Base-by-base conservation (phyloP, 1,284 basidiomycete species). In the Tremellales sp. region DNA sequence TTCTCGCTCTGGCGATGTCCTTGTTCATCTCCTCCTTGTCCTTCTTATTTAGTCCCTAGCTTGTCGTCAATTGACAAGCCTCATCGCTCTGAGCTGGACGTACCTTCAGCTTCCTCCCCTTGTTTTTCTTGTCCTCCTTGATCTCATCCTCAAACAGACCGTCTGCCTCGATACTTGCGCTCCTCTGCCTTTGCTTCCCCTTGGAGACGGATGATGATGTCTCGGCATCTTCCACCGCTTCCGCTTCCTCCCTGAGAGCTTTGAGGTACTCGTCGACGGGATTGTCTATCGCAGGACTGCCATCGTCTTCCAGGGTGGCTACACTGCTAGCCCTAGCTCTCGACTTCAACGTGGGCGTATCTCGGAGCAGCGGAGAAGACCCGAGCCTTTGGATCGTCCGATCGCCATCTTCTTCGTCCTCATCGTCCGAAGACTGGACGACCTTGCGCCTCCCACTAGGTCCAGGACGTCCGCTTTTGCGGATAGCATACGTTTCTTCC, bases 1-100 rank as follows among this genome's bases (percentile, higher is more conserved):
- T 45, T 5, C 54, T 31, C 1, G 57, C 60, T 13, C 57, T 43
- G 3, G 59, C 60, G 21, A 66, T 53, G 29, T 67, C 67, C 14
- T 53, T 56, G 6, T 54, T 45, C 51, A 63, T 56, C 14, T 45
- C 27, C 32, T 54, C 43, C 14, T 27, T 35, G 12, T 70, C 65
- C n/a, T 47, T 48, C 48, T 63, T 62, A 43, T 53, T 65, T 7
- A 63, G 48, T 10, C 57, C 51, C 63, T 66, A 25, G 1, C 2
- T 35, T 29, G 21, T 43, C 19, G 40, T 12, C 32, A 19, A 21
- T 13, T 14, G 13, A n/a, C 5, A 13, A 12, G 10, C 12, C 4
- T 12, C 13, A n/a, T 32, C 5, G 29, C 16, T 16, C 37, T 29
- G 14, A 45, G 18, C 44, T 41, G n/a, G n/a, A n/a, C n/a, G n/a